Evolutionary conservation across 768 basidiomycete species (phyloP).

Genomic region (Suillus weaverae): DNA sequence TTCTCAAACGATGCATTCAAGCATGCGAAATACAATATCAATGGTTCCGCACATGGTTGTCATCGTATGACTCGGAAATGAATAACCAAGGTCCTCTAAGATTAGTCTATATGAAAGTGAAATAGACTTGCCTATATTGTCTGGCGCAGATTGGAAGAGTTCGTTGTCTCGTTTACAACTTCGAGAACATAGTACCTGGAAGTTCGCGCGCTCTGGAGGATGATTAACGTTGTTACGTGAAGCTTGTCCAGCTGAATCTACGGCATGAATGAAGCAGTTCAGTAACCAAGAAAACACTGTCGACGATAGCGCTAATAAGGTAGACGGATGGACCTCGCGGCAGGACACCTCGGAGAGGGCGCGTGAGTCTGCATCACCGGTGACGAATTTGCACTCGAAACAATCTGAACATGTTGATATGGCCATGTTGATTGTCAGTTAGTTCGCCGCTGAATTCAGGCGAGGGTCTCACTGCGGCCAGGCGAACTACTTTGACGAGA

Average conservation of each 20-base stretch:
- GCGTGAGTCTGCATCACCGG: not conserved
- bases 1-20: not conserved
- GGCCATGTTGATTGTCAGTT: not conserved
- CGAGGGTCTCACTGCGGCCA: not conserved
- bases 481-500: not conserved
- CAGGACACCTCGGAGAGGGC: not conserved
- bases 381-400: not conserved
- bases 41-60: not conserved
- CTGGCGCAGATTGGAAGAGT: not conserved
- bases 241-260: not conserved
- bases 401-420: not conserved
- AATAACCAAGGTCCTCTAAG: not conserved
- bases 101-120: not conserved
- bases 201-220: not conserved
- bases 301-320: not conserved
- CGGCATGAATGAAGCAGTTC: not conserved
- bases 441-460: not conserved
- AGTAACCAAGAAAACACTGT: not conserved
- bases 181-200: not conserved
- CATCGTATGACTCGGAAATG: no score
- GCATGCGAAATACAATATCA: not conserved
- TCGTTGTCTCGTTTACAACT: not conserved
- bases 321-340: not conserved
- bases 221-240: not conserved
- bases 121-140: not conserved